These are phyloP conservation scores for Alternaria arborescens DNA, from an alignment of 2,329 filamentous ascomycete genomes.

Conservation along the genomic window DNA sequence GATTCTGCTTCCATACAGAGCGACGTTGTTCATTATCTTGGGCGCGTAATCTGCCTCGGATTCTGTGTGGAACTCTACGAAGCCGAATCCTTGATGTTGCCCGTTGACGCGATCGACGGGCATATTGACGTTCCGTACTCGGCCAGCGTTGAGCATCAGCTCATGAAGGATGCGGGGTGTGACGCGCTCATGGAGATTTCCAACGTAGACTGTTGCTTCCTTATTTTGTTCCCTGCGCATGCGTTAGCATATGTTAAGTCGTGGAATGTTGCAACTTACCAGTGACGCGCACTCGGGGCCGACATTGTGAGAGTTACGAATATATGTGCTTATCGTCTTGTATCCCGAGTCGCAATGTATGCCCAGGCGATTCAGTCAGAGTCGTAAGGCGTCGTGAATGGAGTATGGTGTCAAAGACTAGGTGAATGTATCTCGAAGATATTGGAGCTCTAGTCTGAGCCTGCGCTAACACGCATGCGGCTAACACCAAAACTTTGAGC, in stretches of 20 bases:
- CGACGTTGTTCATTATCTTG: conserved; percentile 94
- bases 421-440: conserved; percentile 26
- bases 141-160: conserved; percentile 96
- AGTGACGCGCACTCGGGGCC: conserved; percentile 73
- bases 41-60: conserved; percentile 96
- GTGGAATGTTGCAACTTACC: conserved; percentile 59
- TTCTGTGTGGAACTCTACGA: conserved; percentile 97
- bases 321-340: not conserved
- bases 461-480: conserved; percentile 15
- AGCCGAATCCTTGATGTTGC: conserved; percentile 96
- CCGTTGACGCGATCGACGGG: conserved; percentile 98
- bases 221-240: conserved; percentile 79
- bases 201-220: conserved; percentile 96
- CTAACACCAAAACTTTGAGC: conserved; percentile 36
- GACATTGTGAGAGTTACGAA: conserved; percentile 58
- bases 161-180: conserved; percentile 93
- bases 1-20: conserved; percentile 91
- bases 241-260: conserved; percentile 24
- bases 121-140: conserved; percentile 97
- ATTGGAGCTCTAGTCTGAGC: conserved; percentile 28
- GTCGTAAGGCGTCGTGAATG: conserved; percentile 7
- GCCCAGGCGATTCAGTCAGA: not conserved
- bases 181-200: conserved; percentile 97
- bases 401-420: conserved; percentile 7
- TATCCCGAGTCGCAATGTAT: conserved; percentile 4